These are phyloP conservation scores for Cercospora zeina DNA, from an alignment of 2,329 filamentous ascomycete species.

Conservation along the genomic window DNA sequence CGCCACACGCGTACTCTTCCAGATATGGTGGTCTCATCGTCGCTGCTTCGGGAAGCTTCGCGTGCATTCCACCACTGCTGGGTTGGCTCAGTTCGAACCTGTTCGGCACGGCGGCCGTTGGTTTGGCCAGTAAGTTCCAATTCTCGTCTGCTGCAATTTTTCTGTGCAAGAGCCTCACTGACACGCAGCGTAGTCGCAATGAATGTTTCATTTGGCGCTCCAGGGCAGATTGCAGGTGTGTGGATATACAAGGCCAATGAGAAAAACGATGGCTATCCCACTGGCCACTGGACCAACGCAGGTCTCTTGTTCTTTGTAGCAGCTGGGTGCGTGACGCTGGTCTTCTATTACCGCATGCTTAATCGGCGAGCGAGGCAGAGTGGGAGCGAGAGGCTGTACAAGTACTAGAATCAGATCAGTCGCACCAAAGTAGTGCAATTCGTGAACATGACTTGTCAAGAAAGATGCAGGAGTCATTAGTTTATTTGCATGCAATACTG, in stretches of 20 bases:
- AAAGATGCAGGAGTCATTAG: neutral
- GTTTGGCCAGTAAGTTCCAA: constrained; percentile 59
- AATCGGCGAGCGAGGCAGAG: constrained; percentile 39
- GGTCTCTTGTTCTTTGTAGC: constrained; percentile 61
- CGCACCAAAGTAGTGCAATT: neutral
- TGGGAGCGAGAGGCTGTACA: constrained; percentile 26
- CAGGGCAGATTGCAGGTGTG: constrained; percentile 70
- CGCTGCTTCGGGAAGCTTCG: constrained; percentile 65
- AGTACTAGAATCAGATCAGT: constrained; percentile 22
- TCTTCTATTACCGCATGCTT: constrained; percentile 57
- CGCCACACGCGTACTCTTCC: constrained; percentile 58
- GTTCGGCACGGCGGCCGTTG: constrained; percentile 63
- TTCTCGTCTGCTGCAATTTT: no score
- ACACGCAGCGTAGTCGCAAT: constrained; percentile 48
- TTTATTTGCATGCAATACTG: neutral
- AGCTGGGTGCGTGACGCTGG: constrained; percentile 55
- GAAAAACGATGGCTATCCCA: constrained; percentile 62
- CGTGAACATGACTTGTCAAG: neutral
- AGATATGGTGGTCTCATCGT: constrained; percentile 72
- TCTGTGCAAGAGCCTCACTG: neutral
- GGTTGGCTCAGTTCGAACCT: constrained; percentile 72
- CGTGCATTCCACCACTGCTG: constrained; percentile 67
- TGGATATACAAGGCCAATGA: constrained; percentile 72
- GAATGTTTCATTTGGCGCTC: constrained; percentile 67
- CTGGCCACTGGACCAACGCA: constrained; percentile 68